A percentile compares a stretch with the other conserved stretches of the same genome.
Conservation (phyloP, 768 basidiomycete genomes). For the Mycena indigotica region DNA sequence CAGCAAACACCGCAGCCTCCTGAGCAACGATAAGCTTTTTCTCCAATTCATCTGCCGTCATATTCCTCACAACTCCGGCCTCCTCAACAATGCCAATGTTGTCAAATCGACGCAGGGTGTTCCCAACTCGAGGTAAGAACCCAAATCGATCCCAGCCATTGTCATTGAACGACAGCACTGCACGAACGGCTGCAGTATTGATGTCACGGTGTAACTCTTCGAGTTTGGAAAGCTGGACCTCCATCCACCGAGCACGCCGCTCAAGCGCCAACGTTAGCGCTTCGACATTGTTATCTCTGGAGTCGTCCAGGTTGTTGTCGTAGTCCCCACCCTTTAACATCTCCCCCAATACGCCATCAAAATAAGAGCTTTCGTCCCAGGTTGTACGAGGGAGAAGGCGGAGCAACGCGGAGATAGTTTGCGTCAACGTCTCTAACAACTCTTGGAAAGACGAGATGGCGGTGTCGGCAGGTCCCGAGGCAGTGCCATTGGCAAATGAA, state of each 20-base stretch:
- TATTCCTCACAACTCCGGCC: slow-evolving; percentile 46
- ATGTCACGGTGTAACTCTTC: slow-evolving; percentile 90
- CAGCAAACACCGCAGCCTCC: slow-evolving; percentile 70
- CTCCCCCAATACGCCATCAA: slow-evolving; percentile 81
- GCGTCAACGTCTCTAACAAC: slow-evolving; percentile 83
- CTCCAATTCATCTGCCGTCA: slow-evolving; percentile 76
- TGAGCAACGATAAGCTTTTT: slow-evolving; percentile 70
- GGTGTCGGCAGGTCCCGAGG: slow-evolving; percentile 86
- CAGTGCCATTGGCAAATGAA: slow-evolving; percentile 81
- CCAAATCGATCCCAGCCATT: slow-evolving; percentile 77
- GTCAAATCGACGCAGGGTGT: slow-evolving; percentile 70
- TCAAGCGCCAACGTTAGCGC: slow-evolving; percentile 82
- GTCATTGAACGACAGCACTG: slow-evolving; percentile 82
- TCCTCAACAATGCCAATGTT: slow-evolving; percentile 60
- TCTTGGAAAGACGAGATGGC: slow-evolving; percentile 91
- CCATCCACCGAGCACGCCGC: slow-evolving; percentile 92
- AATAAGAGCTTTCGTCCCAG: slow-evolving; percentile 89
- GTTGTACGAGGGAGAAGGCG: slow-evolving; percentile 85
- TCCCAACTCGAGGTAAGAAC: slow-evolving; percentile 70
- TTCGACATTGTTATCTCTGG: slow-evolving; percentile 82
- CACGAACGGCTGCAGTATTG: slow-evolving; percentile 83
- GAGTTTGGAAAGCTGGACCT: slow-evolving; percentile 84
- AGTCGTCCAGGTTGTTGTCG: slow-evolving; percentile 82
- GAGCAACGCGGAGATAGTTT: slow-evolving; percentile 85
- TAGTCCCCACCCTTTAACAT: slow-evolving; percentile 91